phyloP scores from a whole-genome alignment of 177 flowering plant genomes.

The Vitis hybrid region DNA sequence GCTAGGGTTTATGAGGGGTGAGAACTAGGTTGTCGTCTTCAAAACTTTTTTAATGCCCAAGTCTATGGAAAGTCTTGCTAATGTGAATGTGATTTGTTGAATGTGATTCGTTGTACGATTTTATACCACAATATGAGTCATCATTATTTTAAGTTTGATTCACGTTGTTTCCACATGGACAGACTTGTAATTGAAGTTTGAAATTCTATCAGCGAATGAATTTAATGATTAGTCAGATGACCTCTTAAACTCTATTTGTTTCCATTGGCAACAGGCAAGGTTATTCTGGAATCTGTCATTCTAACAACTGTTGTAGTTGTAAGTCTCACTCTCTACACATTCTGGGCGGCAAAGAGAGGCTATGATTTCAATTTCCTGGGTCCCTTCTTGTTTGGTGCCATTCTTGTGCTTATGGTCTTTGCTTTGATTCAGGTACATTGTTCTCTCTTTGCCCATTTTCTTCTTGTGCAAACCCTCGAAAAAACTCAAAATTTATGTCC shows the following conservation, averaged over 20 bases:
- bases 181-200: no score
- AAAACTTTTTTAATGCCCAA: no score
- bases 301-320: constrained; percentile 77
- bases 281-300: constrained; percentile 66
- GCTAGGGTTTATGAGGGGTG: no score
- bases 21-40: no score
- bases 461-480: no score
- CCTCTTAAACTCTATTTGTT: not conserved
- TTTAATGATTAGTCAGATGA: not conserved
- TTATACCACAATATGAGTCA: no score
- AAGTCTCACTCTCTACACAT: constrained; percentile 83
- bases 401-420: constrained; percentile 68
- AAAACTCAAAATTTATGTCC: not conserved
- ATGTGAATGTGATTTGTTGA: no score
- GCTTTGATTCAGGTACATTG: constrained; percentile 72
- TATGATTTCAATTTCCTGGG: constrained; percentile 88
- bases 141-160: not conserved
- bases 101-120: no score
- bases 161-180: no score
- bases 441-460: no score
- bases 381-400: constrained; percentile 82
- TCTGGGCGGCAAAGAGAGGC: constrained; percentile 94
- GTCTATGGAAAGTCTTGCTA: no score
- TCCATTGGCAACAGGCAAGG: constrained; percentile 35
- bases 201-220: not conserved